Evolutionary conservation across 2,329 filamentous ascomycete species (phyloP), one percentile per base, ranked within the genome.

Genomic region (Aspergillus unguis): DNA sequence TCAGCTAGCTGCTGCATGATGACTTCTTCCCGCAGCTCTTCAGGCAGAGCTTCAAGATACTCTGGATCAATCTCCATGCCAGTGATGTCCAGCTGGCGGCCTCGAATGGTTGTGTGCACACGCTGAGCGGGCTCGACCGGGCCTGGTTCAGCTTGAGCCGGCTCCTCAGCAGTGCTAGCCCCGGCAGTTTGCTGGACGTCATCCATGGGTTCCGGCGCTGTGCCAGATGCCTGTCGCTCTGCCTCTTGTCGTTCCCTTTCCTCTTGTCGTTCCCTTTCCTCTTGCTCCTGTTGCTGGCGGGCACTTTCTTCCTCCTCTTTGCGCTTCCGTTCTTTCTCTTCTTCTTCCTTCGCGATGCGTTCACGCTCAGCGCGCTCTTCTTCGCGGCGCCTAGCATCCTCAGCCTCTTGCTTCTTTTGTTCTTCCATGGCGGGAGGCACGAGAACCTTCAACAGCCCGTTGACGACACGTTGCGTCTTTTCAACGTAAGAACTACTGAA

Each of bases 41-140:
- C 94, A 0, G 94, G 94, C n/a, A 99, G 77, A n/a, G 92, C 95
- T 54, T 94, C 90, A 5, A 99, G 83, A 71, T 96, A 99, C 52
- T 95, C 92, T 11, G 88, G 83, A 67, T 99, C 94, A 62, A 99
- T 97, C 44, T 92, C 92, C 56, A 99, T 80, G 55, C 90, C 89
- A 0, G 94, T 99, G 44, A 99, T 94, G 69, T 99, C 94, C 48
- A 95, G 83, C 63, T 94, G 85, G 58, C 88, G 87, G 27, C 92
- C 92, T 55, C 92, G 80, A 49, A 99, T 91, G 2, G 83, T 92
- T 11, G 90, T 95, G 62, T 86, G 86, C 29, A 95, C 81, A 44
- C 92, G 86, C 49, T 71, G 69, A 31, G 64, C 64, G 42, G 80
- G 75, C 46, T 81, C 79, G 33, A 77, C 69, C 23, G 75, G 72